Percentiles rank a stretch among this genome's conserved stretches.
Evolutionary conservation across 371 early-diverging fungal species (phyloP).

Genomic region (Apophysomyces sp.): DNA sequence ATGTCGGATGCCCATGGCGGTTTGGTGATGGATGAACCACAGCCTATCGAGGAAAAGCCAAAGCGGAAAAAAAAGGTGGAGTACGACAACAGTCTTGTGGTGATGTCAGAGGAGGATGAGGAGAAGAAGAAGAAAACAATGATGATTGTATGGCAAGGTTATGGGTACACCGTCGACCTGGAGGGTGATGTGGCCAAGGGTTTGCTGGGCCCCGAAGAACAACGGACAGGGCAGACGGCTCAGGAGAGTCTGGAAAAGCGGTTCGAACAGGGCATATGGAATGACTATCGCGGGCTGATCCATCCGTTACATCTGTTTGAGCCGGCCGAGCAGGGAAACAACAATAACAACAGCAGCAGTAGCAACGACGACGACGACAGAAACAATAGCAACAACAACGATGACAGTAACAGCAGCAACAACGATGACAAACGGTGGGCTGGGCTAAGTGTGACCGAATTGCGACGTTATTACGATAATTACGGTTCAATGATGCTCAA

Average conservation of each 20-base stretch:
- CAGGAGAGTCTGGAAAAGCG: neutral
- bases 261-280: conserved; percentile 36
- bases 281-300: conserved; percentile 31
- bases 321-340: neutral
- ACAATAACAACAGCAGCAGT: too few species aligned
- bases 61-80: conserved; percentile 22
- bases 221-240: neutral
- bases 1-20: conserved; percentile 35
- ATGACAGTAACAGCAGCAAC: conserved; percentile 5
- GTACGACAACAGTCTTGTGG: conserved; percentile 38
- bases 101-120: conserved; percentile 14
- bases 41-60: neutral
- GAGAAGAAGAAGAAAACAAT: conserved; percentile 4
- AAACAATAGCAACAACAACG: neutral
- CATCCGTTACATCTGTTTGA: conserved; percentile 36
- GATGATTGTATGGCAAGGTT: conserved; percentile 41
- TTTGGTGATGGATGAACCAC: conserved; percentile 22
- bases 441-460: conserved; percentile 26
- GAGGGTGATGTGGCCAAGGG: neutral
- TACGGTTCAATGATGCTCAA: conserved; percentile 47
- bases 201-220: neutral
- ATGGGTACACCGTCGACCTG: conserved; percentile 21
- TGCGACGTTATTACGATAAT: conserved; percentile 38
- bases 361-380: conserved; percentile 7
- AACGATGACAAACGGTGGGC: conserved; percentile 18